Base-by-base conservation (phyloP, 345 rosid genomes). In the Tarenaya hassleriana region DNA sequence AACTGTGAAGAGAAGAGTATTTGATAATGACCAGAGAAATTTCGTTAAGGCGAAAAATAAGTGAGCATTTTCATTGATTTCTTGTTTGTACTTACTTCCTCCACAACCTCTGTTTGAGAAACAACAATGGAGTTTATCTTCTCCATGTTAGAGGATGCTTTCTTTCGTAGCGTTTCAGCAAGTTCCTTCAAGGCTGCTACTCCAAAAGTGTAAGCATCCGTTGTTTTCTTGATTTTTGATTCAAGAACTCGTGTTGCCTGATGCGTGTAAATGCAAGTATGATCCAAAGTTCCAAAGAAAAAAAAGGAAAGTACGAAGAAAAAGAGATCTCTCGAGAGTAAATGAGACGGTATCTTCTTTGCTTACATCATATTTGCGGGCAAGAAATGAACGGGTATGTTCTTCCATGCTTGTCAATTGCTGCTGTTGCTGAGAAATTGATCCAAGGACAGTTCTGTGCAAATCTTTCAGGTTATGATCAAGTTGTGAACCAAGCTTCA, bases 401-500 rank as follows among this genome's bases (percentile, higher is more conserved):
- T 91, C 98, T 69, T 91, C 95, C 85, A 84, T 72, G 71, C 76
- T 68, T 75, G 86, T 77, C 39, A 91, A 52, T 40, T 81, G 84
- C 47, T 91, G 82, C 58, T 84, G 92, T 64, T 87, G 98, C 64
- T 84, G 86, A 75, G 83, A 79, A 66, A 87, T 76, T 47, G 90
- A 91, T 8, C 85, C 83, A 15, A 91, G 60, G 43, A 87, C 74
- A 58, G 74, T 73, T 51, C 68, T 79, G 63, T 82, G 96, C 68
- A 87, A 43, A 56, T 72, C 77, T 61, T 76, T 81, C 58, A 91
- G 74, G 61, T 73, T 74, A 56, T 76, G 84, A 49, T 84, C 96
- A 50, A 91, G 88, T 67, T 82, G 84, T 61, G 95, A 91, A 62
- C 98, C 98, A 67, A 87, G 87, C 32, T 68, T 66, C 69, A 87